A percentile compares a stretch with the other conserved stretches of the same genome.
phyloP scores from a whole-genome alignment of 73 alveolate genomes.

The Uronychia setigera region DNA sequence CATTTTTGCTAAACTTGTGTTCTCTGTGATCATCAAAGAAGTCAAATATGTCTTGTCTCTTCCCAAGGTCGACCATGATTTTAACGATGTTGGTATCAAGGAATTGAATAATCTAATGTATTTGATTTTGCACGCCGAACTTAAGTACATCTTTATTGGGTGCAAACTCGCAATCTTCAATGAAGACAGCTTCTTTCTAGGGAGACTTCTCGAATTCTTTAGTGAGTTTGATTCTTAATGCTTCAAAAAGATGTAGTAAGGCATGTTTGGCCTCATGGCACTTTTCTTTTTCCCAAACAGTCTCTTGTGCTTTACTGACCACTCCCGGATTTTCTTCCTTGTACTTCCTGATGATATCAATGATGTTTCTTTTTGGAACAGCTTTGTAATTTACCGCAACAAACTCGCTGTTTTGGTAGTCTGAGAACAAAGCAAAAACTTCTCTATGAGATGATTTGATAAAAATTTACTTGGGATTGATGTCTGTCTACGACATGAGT shows the following conservation, averaged over 20 bases:
- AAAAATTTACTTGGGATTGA: constrained; percentile 48
- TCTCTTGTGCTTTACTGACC: background rate
- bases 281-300: constrained; percentile 4
- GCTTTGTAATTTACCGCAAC: background rate
- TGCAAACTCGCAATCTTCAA: background rate
- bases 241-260: constrained; percentile 17
- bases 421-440: constrained; percentile 17
- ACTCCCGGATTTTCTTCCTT: background rate
- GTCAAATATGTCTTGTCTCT: constrained; percentile 21
- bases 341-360: background rate
- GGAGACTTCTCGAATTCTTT: constrained; percentile 34
- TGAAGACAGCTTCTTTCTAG: constrained; percentile 16
- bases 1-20: constrained; percentile 21
- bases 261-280: constrained; percentile 27
- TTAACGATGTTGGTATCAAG: constrained; percentile 36
- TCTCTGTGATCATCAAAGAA: constrained; percentile 29
- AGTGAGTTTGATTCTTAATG: constrained; percentile 20
- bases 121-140: background rate
- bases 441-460: constrained; percentile 27
- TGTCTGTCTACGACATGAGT: constrained; percentile 35
- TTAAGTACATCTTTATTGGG: background rate
- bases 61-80: constrained; percentile 42
- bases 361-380: background rate
- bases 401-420: background rate
- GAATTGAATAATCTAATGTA: background rate